Percentiles rank a stretch among this genome's conserved stretches.
Evolutionary conservation across 1,284 basidiomycete genomes (phyloP).

Genomic region (Ceratobasidium sp.): DNA sequence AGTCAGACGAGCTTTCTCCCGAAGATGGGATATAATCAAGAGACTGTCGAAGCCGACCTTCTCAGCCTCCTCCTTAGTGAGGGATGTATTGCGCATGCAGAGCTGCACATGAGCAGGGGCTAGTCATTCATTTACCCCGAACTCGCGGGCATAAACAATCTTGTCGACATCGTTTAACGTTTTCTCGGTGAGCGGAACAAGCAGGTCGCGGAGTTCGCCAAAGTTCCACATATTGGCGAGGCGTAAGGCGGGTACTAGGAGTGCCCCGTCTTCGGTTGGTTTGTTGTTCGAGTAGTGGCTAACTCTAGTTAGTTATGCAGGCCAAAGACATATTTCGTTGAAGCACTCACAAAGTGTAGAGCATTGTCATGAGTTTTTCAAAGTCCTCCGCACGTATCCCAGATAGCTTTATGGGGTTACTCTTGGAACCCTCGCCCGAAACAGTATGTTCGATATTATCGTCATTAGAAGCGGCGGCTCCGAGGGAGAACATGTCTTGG

Average conservation of each 20-base stretch:
- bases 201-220: slow-evolving; percentile 14
- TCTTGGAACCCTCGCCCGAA: slow-evolving; percentile 7
- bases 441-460: neutral
- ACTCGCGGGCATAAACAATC: slow-evolving; percentile 33
- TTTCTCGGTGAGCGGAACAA: slow-evolving; percentile 1
- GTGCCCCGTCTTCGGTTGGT: neutral
- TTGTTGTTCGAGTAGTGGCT: slow-evolving; percentile 25
- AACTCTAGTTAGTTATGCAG: neutral
- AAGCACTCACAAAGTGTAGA: slow-evolving; percentile 14
- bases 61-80: slow-evolving; percentile 22
- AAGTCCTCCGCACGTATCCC: slow-evolving; percentile 24
- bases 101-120: slow-evolving; percentile 23
- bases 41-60: slow-evolving; percentile 32
- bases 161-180: slow-evolving; percentile 27
- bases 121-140: slow-evolving; percentile 41
- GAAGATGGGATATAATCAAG: slow-evolving; percentile 24
- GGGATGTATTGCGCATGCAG: slow-evolving; percentile 18
- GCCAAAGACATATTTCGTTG: neutral
- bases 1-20: slow-evolving; percentile 10
- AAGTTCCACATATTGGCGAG: slow-evolving; percentile 48
- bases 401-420: slow-evolving; percentile 20
- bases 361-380: slow-evolving; percentile 10
- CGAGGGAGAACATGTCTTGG: slow-evolving; percentile 38
- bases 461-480: neutral
- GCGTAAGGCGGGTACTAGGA: slow-evolving; percentile 33